Evolutionary conservation across 2,329 filamentous ascomycete genomes (phyloP), one percentile per base, ranked within the genome.

Genomic region (Exophiala bonariae): DNA sequence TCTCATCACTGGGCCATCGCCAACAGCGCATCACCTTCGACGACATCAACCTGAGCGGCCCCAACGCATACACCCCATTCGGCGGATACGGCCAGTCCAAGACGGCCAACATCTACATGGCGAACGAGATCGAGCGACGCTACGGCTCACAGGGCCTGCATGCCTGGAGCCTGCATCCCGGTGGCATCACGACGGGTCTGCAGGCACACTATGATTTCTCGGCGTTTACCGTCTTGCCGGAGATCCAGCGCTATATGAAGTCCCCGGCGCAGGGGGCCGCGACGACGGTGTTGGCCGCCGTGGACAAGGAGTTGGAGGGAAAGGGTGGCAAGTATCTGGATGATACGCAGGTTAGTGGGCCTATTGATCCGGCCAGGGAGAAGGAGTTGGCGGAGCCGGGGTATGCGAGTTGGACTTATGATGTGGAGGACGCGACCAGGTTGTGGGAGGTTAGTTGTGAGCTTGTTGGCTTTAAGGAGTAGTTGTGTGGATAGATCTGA

Each of bases 101-200:
- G 56, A 69, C 69, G 1, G 74, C 76, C 16, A 76, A 75, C 47
- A 69, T 78, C 22, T 74, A 68, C 55, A 70, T 74, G 41, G 71
- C 75, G 3, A 75, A 73, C 50, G 69, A 76, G 47, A 65, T 80
- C 35, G 74, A 79, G 39, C 66, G 75, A 0, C 66, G 67, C 2
- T 80, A 76, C 50, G 72, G 68, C 2, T 14, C 57, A 0, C 53
- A 63, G 4, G 68, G 69, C 8, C 49, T 81, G 1, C 72, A 76
- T 43, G 73, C 66, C 1, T 60, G 65, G 36, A 63, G 62, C 5
- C 52, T 76, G 10, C 71, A 75, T 43, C 78, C 76, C 0, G 75
- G 78, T n/a, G 63, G 67, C 3, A 76, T 73, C 44, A 30, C 48
- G 43, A 66, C 62, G 1, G 65, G 62, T 19, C 52, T 60, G 47